phyloP scores from a whole-genome alignment of 192 early-diverging fungal species.

The Blastocladiella britannica region DNA sequence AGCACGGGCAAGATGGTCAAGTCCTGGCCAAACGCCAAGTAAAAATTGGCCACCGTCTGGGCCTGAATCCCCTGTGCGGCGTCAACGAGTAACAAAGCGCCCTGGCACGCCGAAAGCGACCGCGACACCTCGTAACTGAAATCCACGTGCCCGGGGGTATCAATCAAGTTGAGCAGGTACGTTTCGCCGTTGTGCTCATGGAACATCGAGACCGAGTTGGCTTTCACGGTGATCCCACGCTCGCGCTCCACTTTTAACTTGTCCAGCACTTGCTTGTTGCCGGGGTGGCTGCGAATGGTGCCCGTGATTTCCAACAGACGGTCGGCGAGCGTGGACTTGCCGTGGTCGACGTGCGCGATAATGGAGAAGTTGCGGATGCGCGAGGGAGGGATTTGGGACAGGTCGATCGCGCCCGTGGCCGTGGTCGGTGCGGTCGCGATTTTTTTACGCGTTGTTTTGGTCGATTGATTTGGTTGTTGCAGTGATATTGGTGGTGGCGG shows the following conservation, averaged over 20 bases:
- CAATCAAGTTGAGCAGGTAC: slow-evolving; percentile 86
- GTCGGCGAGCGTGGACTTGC: slow-evolving; percentile 82
- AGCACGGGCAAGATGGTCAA: slow-evolving; percentile 72
- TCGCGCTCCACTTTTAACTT: slow-evolving; percentile 90
- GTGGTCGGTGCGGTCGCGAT: too few relatives aligned
- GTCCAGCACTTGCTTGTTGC: slow-evolving; percentile 80
- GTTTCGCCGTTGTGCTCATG: slow-evolving; percentile 53
- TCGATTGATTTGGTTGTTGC: too few relatives aligned
- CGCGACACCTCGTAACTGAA: slow-evolving; percentile 92
- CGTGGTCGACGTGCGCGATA: slow-evolving; percentile 72
- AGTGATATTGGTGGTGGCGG: too few relatives aligned
- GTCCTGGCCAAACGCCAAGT: slow-evolving; percentile 69
- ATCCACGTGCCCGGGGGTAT: slow-evolving; percentile 85
- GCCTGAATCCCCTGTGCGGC: slow-evolving; percentile 91
- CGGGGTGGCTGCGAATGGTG: slow-evolving; percentile 45
- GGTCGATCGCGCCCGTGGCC: too few relatives aligned
- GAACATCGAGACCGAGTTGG: slow-evolving; percentile 90
- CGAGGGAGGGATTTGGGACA: too few relatives aligned
- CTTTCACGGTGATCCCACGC: slow-evolving; percentile 94
- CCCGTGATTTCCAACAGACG: slow-evolving; percentile 76
- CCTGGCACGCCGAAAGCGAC: slow-evolving; percentile 82
- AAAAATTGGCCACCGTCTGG: slow-evolving; percentile 95
- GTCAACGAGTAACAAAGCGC: slow-evolving; percentile 77
- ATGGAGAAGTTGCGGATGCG: slow-evolving; percentile 84
- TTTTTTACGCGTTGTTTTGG: too few relatives aligned